Conservation (phyloP, 202 grass and related monocot genomes). For the Hordeum pubiflorum region DNA sequence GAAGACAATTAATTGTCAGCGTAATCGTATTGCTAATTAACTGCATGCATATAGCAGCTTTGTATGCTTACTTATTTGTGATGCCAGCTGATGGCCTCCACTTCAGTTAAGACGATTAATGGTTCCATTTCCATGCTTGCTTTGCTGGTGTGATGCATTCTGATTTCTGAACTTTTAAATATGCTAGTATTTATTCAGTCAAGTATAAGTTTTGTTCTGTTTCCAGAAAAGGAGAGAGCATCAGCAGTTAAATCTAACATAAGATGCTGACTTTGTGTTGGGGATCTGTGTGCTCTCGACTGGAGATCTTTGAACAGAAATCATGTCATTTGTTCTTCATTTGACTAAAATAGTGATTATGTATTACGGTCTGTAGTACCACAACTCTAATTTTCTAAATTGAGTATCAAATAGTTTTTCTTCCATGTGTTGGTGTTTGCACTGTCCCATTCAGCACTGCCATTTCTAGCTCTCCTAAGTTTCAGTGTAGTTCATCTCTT, state of each 20-base stretch:
- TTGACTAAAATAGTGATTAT: not conserved
- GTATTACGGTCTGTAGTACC: no score
- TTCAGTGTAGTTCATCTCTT: not conserved
- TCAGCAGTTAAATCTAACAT: not conserved
- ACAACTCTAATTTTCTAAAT: not conserved
- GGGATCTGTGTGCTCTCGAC: not conserved
- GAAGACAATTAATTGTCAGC: not conserved
- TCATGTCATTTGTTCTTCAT: not conserved
- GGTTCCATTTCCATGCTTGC: not conserved
- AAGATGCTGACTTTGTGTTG: not conserved
- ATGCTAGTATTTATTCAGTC: not conserved
- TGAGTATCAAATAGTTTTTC: not conserved
- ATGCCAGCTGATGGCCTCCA: not conserved
- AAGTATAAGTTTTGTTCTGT: not conserved
- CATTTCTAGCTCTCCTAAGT: not conserved
- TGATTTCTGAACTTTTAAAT: not conserved
- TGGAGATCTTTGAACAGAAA: not conserved
- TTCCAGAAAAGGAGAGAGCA: not conserved
- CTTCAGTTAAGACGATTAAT: not conserved
- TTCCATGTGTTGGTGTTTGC: not conserved
- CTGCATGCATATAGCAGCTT: not conserved
- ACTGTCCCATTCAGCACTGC: not conserved
- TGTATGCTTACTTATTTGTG: not conserved
- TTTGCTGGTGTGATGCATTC: not conserved
- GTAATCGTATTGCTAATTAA: not conserved